phyloP scores from a whole-genome alignment of 2,329 filamentous ascomycete species.

The Beauveria australis region DNA sequence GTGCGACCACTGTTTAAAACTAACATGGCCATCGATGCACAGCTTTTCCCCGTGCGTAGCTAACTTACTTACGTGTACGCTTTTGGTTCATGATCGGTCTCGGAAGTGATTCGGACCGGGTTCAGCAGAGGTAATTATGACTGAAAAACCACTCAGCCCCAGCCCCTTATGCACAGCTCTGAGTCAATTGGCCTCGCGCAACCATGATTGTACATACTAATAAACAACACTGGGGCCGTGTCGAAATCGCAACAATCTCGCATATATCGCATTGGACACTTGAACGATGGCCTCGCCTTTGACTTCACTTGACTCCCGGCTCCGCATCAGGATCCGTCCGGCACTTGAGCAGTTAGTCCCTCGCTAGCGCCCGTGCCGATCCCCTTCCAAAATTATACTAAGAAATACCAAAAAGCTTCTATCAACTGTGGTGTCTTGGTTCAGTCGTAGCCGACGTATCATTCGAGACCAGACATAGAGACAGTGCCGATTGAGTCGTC shows the following conservation, averaged over 20 bases:
- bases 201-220: not conserved
- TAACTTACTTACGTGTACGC: not conserved
- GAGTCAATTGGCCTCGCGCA: not conserved
- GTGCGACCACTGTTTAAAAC: not conserved
- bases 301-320: not conserved
- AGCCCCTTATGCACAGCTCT: not conserved
- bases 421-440: not conserved
- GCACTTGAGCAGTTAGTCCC: not conserved
- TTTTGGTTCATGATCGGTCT: not conserved
- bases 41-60: not conserved
- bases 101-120: not conserved
- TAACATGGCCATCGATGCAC: not conserved
- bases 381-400: not conserved
- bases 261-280: not conserved
- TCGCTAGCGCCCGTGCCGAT: constrained; percentile 1
- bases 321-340: not conserved
- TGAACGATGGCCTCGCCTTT: not conserved
- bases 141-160: not conserved
- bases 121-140: not conserved
- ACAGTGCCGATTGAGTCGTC: not conserved
- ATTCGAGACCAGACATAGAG: not conserved
- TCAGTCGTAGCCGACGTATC: not conserved
- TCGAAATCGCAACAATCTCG: too few relatives aligned
- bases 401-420: not conserved
- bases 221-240: too few relatives aligned